A percentile compares a stretch with the other conserved stretches of the same genome.
phyloP scores from a whole-genome alignment of 2,329 filamentous ascomycete genomes.

The Pestalotiopsis sp. region DNA sequence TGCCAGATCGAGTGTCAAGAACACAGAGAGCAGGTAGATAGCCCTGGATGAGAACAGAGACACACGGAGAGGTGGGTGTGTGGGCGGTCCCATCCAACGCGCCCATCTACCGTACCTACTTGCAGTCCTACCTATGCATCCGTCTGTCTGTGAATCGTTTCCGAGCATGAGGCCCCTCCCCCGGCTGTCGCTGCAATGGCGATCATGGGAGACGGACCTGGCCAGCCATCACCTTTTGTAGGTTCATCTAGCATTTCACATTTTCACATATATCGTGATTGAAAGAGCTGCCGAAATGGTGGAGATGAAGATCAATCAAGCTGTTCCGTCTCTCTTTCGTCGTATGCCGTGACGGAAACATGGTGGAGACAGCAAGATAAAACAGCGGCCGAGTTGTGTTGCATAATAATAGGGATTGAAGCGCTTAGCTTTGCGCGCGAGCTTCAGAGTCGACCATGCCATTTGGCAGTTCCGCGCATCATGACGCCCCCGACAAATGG shows the following conservation, averaged over 20 bases:
- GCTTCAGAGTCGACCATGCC: too few relatives aligned
- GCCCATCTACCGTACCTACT: neutral
- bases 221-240: neutral
- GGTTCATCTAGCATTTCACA: neutral
- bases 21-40: neutral
- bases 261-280: neutral
- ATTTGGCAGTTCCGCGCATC: too few relatives aligned
- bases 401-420: too few relatives aligned
- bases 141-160: neutral
- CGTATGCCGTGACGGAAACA: neutral
- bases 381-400: neutral
- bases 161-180: neutral
- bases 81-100: neutral
- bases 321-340: neutral
- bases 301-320: conserved; percentile 1
- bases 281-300: neutral
- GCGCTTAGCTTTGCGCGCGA: too few relatives aligned
- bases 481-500: too few relatives aligned
- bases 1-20: neutral
- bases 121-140: neutral
- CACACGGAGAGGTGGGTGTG: neutral
- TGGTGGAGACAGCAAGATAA: neutral
- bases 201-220: neutral
- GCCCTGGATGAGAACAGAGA: neutral
- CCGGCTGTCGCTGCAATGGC: neutral